phyloP scores from a whole-genome alignment of 1,284 basidiomycete species.

The Sporisorium iseilematis-ciliati region DNA sequence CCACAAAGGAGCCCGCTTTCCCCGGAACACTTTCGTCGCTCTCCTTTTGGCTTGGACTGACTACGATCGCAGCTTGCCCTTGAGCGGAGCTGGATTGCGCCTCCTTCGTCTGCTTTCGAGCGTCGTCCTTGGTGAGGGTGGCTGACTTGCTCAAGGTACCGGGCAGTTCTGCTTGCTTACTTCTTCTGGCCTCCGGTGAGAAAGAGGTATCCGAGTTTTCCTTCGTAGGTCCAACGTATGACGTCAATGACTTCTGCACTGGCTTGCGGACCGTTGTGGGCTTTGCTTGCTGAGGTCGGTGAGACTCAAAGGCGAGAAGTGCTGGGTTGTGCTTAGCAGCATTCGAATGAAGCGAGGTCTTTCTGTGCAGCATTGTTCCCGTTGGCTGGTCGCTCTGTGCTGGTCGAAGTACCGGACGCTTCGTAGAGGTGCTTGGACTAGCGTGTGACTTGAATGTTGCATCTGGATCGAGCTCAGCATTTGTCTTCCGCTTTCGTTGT shows the following conservation, averaged over 20 bases:
- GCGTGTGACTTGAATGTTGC: not conserved
- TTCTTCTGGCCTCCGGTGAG: not conserved
- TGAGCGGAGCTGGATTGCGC: not conserved
- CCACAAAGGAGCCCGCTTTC: not conserved
- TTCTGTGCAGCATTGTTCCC: not conserved
- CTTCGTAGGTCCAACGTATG: not conserved
- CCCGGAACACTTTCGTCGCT: not conserved
- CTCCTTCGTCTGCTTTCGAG: not conserved
- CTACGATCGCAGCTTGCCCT: not conserved
- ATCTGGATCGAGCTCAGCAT: too few relatives aligned
- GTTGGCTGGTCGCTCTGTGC: not conserved
- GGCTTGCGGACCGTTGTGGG: not conserved
- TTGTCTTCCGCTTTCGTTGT: conserved; percentile 1
- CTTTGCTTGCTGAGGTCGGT: not conserved
- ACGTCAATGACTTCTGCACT: not conserved
- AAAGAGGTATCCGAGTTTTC: not conserved
- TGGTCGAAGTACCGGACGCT: not conserved
- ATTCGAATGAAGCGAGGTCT: not conserved
- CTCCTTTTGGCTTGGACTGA: not conserved
- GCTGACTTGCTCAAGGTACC: not conserved
- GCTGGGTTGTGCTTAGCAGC: not conserved
- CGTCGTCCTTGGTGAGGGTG: not conserved
- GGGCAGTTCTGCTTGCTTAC: not conserved
- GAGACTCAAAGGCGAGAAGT: not conserved
- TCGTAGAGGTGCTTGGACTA: not conserved